Evolutionary conservation across 2,329 filamentous ascomycete species (phyloP).

Genomic region (Podosphaera xanthii): DNA sequence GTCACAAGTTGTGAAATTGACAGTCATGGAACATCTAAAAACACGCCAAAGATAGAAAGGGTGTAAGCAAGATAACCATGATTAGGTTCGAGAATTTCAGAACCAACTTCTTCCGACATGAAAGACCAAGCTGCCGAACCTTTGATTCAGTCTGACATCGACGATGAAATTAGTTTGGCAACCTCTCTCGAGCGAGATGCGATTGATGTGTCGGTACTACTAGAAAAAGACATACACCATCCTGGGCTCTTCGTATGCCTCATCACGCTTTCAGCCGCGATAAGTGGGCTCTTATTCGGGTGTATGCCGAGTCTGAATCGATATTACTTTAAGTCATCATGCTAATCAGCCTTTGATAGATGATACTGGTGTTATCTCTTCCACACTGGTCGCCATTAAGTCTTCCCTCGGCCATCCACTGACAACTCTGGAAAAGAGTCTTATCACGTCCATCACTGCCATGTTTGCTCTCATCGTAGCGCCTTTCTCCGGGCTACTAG

Average conservation of each 20-base stretch:
- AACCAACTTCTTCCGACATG: too few relatives aligned
- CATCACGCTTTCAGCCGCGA: conserved; percentile 39
- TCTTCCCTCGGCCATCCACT: conserved; percentile 31
- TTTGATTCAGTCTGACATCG: neutral
- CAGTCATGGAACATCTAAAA: too few relatives aligned
- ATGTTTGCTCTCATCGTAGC: conserved; percentile 41
- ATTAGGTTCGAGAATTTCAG: too few relatives aligned
- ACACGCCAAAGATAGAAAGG: too few relatives aligned
- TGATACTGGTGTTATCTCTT: conserved; percentile 34
- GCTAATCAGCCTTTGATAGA: conserved; percentile 6
- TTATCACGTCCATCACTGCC: conserved; percentile 47
- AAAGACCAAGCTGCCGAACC: too few relatives aligned
- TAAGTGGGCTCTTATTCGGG: conserved; percentile 45
- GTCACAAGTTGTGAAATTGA: too few relatives aligned
- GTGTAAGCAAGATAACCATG: too few relatives aligned
- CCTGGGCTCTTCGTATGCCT: conserved; percentile 31
- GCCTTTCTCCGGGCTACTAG: conserved; percentile 39
- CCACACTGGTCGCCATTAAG: conserved; percentile 41
- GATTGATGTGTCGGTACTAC: too few relatives aligned
- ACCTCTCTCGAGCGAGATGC: neutral
- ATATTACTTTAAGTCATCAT: neutral
- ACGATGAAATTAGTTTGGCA: neutral
- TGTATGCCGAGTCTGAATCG: conserved; percentile 23
- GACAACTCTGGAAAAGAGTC: conserved; percentile 41
- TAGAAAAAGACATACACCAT: conserved; percentile 12